Conservation (phyloP, 2,329 filamentous ascomycete species). For the Microsporum canis region DNA sequence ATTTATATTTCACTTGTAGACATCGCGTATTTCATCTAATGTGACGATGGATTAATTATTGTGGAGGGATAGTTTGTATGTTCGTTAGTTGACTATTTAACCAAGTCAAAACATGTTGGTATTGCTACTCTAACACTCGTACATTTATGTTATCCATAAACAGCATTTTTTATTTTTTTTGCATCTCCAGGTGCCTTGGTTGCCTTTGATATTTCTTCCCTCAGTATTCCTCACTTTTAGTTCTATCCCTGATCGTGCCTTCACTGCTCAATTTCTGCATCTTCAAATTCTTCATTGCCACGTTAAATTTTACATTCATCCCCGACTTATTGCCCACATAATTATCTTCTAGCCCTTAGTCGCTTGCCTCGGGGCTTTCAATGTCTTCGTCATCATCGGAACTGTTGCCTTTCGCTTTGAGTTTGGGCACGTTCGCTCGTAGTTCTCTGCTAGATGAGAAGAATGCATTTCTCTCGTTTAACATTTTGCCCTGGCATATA, state of each 20-base stretch:
- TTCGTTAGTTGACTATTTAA: neutral
- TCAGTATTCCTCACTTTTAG: neutral
- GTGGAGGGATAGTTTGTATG: neutral
- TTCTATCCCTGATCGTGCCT: neutral
- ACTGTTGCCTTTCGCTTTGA: neutral
- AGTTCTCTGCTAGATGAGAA: constrained; percentile 11
- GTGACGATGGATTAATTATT: neutral
- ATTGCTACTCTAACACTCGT: neutral
- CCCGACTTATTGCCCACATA: neutral
- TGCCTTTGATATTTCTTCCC: neutral
- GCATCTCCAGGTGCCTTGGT: no score
- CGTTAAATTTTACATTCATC: neutral
- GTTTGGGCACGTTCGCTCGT: neutral
- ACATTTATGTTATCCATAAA: neutral
- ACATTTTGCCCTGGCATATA: constrained; percentile 22
- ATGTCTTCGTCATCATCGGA: neutral
- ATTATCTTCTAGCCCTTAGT: neutral
- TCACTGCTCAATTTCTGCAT: neutral
- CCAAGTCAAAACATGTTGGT: neutral
- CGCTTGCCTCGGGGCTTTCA: neutral
- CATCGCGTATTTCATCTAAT: neutral
- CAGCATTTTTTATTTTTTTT: neutral
- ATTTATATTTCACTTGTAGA: constrained; percentile 3
- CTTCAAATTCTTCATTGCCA: no score
- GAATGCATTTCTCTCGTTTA: constrained; percentile 22